phyloP scores from a whole-genome alignment of 2,329 filamentous ascomycete genomes.

The Talaromyces albobiverticillius region DNA sequence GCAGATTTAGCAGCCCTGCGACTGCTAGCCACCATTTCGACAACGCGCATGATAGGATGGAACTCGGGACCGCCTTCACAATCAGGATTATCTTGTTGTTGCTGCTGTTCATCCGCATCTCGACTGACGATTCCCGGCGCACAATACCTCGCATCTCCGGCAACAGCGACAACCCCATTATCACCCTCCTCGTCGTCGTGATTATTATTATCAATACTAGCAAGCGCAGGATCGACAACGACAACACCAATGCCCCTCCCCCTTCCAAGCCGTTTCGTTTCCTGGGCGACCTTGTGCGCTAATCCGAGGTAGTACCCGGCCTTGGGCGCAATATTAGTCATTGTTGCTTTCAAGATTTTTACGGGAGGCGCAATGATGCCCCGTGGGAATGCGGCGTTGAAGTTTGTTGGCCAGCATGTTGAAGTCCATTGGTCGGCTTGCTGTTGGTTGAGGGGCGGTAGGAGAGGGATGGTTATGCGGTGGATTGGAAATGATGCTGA shows the following conservation, averaged over 20 bases:
- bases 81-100: conserved; percentile 24
- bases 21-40: conserved; percentile 41
- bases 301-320: conserved; percentile 40
- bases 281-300: conserved; percentile 36
- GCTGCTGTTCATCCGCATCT: neutral
- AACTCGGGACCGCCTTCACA: conserved; percentile 43
- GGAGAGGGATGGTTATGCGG: conserved; percentile 36
- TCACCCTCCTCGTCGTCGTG: conserved; percentile 24
- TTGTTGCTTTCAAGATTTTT: conserved; percentile 32
- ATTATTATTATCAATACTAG: conserved; percentile 23
- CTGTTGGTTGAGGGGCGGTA: conserved; percentile 37
- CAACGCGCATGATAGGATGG: conserved; percentile 46
- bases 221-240: conserved; percentile 35
- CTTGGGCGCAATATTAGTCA: conserved; percentile 33
- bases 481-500: conserved; percentile 26
- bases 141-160: conserved; percentile 42
- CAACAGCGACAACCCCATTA: conserved; percentile 42
- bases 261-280: conserved; percentile 33
- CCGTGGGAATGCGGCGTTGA: conserved; percentile 44
- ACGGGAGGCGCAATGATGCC: conserved; percentile 41
- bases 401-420: conserved; percentile 42
- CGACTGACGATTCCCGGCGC: conserved; percentile 9
- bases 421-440: conserved; percentile 44
- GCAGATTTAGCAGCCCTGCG: conserved; percentile 29
- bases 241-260: conserved; percentile 44